Evolutionary conservation across 129 eudicot genomes (phyloP), one percentile per base, ranked within the genome.

Genomic region (Mikania micrantha): DNA sequence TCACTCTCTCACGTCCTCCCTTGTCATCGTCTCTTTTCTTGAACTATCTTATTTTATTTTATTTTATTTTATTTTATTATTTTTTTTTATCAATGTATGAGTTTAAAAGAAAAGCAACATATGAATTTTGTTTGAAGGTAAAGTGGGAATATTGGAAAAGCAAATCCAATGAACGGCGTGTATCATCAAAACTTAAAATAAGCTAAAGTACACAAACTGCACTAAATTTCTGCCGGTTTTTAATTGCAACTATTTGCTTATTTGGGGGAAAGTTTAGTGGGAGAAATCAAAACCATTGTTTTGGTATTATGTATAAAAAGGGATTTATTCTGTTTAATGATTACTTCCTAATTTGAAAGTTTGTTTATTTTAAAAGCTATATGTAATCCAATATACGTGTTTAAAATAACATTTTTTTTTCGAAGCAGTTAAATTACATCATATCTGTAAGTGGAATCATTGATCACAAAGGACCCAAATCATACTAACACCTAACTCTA

Each of bases 121-220:
- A 64, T 39, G 45, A 38, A 63, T 25, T 62, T 64, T 39, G 36
- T 25, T 73, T 73, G 71, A 45, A 58, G 50, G 7, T 29, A 58
- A 67, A 58, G 69, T 44, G 73, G 53, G 69, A 61, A 75, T 56
- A 56, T 66, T 67, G 32, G 67, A 0, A 45, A 75, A 75, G 74
- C 74, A 45, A 67, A 27, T 34, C 61, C 61, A 75, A 57, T 42
- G 67, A 74, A 44, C 73, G 73, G 73, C 67, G 72, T 57, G 65
- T 73, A 73, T 25, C 34, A 52, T 45, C 27, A 0, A 64, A 16
- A 52, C 11, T 24, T 24, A 22, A 22, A 60, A n/a, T 36, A 36
- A 49, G 38, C 20, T 36, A 63, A 49, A 63, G 42, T 10, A 39
- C 6, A 54, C 53, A 38, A 73, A 45, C 22, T 5, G 60, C 61